Conservation (phyloP, 257 asterid species). For the Lantana camara region DNA sequence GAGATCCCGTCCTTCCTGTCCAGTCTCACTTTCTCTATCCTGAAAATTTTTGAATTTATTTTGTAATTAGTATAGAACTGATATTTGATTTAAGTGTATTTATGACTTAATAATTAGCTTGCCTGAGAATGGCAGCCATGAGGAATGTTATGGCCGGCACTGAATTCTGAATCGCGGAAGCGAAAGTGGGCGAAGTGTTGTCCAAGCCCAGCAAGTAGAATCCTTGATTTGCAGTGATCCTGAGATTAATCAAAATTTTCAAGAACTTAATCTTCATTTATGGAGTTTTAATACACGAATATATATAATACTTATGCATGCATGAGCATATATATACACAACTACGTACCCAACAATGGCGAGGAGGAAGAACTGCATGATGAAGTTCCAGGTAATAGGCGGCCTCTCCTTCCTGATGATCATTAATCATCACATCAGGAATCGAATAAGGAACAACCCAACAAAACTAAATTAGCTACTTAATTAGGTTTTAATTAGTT, state of each 20-base stretch:
- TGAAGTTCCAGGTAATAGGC: constrained; percentile 66
- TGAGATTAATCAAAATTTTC: too few relatives aligned
- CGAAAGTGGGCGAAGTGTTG: constrained; percentile 94
- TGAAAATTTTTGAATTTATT: constrained; percentile 27
- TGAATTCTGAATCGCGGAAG: constrained; percentile 94
- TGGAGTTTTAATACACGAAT: too few relatives aligned
- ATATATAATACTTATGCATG: too few relatives aligned
- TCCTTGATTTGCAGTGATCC: constrained; percentile 96
- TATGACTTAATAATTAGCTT: too few relatives aligned
- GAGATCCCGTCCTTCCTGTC: constrained; percentile 86
- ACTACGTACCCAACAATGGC: constrained; percentile 81
- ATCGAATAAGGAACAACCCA: too few relatives aligned
- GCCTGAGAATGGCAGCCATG: constrained; percentile 87
- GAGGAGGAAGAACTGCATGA: constrained; percentile 82
- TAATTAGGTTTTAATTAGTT: not conserved
- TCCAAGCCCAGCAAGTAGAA: constrained; percentile 97
- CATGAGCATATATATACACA: too few relatives aligned
- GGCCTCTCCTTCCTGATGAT: constrained; percentile 99
- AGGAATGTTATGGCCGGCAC: constrained; percentile 98
- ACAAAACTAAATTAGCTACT: not conserved
- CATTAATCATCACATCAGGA: too few relatives aligned
- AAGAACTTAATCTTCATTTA: too few relatives aligned
- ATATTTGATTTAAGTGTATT: too few relatives aligned
- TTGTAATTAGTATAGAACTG: too few relatives aligned
- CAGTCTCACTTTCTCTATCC: constrained; percentile 83